Base-by-base conservation (phyloP, 148 eudicot species). In the Cornus florida region DNA sequence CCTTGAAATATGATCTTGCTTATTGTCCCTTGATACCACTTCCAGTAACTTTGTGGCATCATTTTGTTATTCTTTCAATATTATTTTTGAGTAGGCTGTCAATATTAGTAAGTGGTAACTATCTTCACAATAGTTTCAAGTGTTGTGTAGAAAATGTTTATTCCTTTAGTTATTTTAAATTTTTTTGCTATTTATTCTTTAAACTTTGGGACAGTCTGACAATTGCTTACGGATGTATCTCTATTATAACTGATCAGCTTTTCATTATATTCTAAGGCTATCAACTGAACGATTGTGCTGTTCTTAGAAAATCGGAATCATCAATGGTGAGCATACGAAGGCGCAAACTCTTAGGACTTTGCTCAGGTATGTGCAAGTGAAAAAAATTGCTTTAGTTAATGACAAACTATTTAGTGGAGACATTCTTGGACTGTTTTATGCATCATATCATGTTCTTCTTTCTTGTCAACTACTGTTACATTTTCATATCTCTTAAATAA, bases 271-370 rank as follows among this genome's bases (percentile, higher is more conserved):
- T 41, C 35, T 23, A 64, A 56, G 43, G 79, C 46, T 13, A 6
- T 73, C 48, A 48, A 64, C 31, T 69, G 12, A 73, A 41, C 46
- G 31, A 24, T 39, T 68, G 32, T 77, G 78, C 62, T 77, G 19
- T 53, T 35, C 38, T 35, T 35, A 81, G 68, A 66, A 67, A 19
- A 68, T 60, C 33, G 69, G 56, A 67, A 65, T 59, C 62, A 69
- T 46, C 75, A 59, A 89, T 89, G 92, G 92, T 87, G 85, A 86
- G 89, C 87, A 86, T 86, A 73, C 83, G 89, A 43, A 82, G 88
- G 78, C 88, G 85, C 75, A 86, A 41, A 70, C 85, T 86, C 31
- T 69, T 88, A 73, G 87, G 78, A 77, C 81, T 86, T 72, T 86
- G 86, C 81, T 83, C 91, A 5, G 88, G 88, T 88, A 88, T 39